These are phyloP conservation scores for Bremia lactucae DNA, from an alignment of 352 stramenopile species.

Conservation along the genomic window DNA sequence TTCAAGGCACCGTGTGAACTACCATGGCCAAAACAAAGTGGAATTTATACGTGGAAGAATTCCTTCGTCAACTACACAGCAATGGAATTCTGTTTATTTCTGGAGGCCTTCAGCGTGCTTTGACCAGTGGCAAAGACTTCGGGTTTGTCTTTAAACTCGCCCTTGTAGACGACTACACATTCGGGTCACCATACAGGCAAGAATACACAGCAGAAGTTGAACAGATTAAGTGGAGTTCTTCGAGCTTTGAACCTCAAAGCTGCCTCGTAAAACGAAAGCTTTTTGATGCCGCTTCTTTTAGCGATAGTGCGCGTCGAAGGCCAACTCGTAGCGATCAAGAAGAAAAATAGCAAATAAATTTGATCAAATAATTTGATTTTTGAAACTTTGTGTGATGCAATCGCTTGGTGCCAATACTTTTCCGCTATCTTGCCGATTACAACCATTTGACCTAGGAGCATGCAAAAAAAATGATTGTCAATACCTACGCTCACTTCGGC, in stretches of 20 bases:
- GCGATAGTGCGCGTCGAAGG: constrained; percentile 90
- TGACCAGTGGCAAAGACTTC: constrained; percentile 3
- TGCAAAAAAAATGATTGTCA: no score
- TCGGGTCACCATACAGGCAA: not conserved
- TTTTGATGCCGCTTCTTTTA: not conserved
- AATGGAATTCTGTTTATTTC: constrained; percentile 10
- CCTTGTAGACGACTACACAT: not conserved
- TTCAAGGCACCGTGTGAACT: constrained; percentile 10
- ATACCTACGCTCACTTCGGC: no score
- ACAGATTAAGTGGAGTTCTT: not conserved
- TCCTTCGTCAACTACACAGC: constrained; percentile 9
- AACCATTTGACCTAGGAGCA: no score
- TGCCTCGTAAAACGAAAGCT: constrained; percentile 7
- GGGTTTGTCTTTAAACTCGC: constrained; percentile 23
- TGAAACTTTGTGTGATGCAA: no score
- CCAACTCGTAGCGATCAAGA: constrained; percentile 95
- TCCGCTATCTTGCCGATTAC: no score
- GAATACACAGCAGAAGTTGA: constrained; percentile 5
- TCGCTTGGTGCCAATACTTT: no score
- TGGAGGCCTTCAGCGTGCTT: not conserved
- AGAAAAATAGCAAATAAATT: no score
- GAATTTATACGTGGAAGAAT: constrained; percentile 6
- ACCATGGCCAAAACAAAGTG: constrained; percentile 22
- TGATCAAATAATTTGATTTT: no score
- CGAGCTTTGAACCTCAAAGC: not conserved